Evolutionary conservation across 1,284 basidiomycete genomes (phyloP), one percentile per base, ranked within the genome.

Genomic region (Heterobasidion annosum): DNA sequence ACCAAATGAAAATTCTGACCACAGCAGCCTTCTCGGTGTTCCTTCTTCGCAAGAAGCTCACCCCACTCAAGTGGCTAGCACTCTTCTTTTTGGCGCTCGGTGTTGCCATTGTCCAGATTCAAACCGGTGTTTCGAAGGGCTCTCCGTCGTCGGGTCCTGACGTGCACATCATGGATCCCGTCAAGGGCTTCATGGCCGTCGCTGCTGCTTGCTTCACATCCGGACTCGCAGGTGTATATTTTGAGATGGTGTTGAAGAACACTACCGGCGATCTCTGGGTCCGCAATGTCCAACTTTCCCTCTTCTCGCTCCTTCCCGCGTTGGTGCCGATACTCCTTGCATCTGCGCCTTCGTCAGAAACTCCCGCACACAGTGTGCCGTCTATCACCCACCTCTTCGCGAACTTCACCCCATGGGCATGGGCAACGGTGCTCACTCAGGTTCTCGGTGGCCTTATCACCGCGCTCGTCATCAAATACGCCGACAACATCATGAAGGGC

Each of bases 1-100:
- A 94, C 69, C 91, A 94, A 71, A 93, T 93, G 91, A 94, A 96
- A 73, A 96, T 97, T 64, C 80, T 97, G 60, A 97, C 94, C 34
- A 98, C 94, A 9, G 94, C 94, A 19, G 89, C 88, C 53, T 97
- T 95, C 71, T 93, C 90, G 51, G 93, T 96, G 51, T 63, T 85
- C 5, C 75, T 98, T 52, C 79, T 98, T 5, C 79, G 91, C 52
- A 91, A 81, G 65, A 81, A 81, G 57, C 74, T 98, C 45, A 79
- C 76, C 15, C 70, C 77, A 1, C 75, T 78, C 19, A 93, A 96
- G 68, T 98, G 94, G 94, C 68, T 88, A 34, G 83, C 91, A 0
- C 74, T 97, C 10, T 75, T 92, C 63, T 81, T 91, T 70, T 76
- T 97, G 49, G 93, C 92, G 1, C 75, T 92, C 7, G 93, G 93